Evolutionary conservation across 1,139 yeast genomes (phyloP), one percentile per base, ranked within the genome.

Genomic region (Pichia sp.): DNA sequence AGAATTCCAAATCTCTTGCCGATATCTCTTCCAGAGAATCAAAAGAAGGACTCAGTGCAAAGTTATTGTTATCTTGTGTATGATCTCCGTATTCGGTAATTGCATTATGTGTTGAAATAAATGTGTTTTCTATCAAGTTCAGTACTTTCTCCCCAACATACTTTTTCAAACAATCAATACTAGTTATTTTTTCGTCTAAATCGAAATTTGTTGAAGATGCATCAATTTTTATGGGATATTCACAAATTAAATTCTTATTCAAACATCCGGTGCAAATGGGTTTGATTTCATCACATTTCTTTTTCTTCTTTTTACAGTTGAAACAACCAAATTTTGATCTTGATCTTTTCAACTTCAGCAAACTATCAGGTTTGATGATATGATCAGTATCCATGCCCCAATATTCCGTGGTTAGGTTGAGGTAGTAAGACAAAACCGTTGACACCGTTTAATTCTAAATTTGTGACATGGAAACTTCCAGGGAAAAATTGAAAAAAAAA

Each of bases 181-280:
- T 45, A 3, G 47, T 47, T 6, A 48, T 44, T 37, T 52, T 49
- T 36, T 42, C 39, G 23, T 16, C 23, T 16, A 16, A 16, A 16
- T 16, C 23, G 23, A 16, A 16, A 16, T 16, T 16, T 16, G 23
- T 16, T 16, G 23, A 16, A 16, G 23, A 16, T 16, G 23, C 23
- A 16, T 16, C 23, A 16, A 16, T 16, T 16, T 16, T 16, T 16
- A 16, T 16, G 23, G 23, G 23, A 16, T 55, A 55, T 37, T 49
- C 49, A 36, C 58, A 55, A 11, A 47, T 46, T 3, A 51, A 44
- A 31, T 58, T 58, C 39, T 56, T 46, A 29, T 54, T 56, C 34
- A 57, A 43, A 42, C 64, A 61, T 4, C 54, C 58, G 3, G 61
- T 49, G 37, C 64, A 60, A 3, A 55, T 55, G 1, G 64, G 64